Conservation (phyloP, 768 basidiomycete genomes). For the Pholiota molesta region DNA sequence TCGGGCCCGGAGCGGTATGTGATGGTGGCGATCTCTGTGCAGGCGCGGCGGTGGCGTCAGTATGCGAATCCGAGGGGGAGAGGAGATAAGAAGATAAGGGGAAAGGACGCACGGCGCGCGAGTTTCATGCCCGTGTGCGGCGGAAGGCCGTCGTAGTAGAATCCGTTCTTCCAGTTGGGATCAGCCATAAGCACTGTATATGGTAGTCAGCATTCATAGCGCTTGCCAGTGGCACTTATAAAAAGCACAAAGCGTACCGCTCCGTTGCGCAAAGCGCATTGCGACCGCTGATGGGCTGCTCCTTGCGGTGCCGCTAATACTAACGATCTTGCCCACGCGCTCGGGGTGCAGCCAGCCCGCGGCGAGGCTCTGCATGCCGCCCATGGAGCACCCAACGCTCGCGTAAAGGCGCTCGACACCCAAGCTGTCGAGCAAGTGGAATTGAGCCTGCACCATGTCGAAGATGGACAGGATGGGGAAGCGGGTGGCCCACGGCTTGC, state of each 20-base stretch:
- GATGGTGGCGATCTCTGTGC: slow-evolving; percentile 94
- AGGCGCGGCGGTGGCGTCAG: slow-evolving; percentile 4
- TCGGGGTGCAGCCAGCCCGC: slow-evolving; percentile 92
- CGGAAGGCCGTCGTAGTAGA: slow-evolving; percentile 94
- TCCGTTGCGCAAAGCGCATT: slow-evolving; percentile 95
- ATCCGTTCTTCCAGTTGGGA: slow-evolving; percentile 99
- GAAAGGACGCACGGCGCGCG: slow-evolving; percentile 71
- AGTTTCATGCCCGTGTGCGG: slow-evolving; percentile 99
- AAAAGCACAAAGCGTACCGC: slow-evolving; percentile 59
- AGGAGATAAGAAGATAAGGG: background rate
- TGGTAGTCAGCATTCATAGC: background rate
- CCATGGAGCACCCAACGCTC: slow-evolving; percentile 95
- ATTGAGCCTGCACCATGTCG: slow-evolving; percentile 97
- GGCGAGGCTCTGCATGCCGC: slow-evolving; percentile 96
- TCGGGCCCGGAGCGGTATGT: slow-evolving; percentile 99
- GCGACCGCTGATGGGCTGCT: slow-evolving; percentile 92
- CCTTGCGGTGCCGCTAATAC: slow-evolving; percentile 93
- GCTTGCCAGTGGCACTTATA: slow-evolving; percentile 1
- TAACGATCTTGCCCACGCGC: slow-evolving; percentile 87
- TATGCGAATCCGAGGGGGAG: background rate
- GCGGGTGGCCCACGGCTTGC: slow-evolving; percentile 79
- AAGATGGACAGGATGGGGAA: slow-evolving; percentile 94
- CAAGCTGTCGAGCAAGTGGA: slow-evolving; percentile 80
- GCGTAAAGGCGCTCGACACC: slow-evolving; percentile 88
- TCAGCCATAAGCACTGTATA: slow-evolving; percentile 94